Base-by-base conservation (phyloP, 768 basidiomycete genomes). In the Kondoa malvinella region DNA sequence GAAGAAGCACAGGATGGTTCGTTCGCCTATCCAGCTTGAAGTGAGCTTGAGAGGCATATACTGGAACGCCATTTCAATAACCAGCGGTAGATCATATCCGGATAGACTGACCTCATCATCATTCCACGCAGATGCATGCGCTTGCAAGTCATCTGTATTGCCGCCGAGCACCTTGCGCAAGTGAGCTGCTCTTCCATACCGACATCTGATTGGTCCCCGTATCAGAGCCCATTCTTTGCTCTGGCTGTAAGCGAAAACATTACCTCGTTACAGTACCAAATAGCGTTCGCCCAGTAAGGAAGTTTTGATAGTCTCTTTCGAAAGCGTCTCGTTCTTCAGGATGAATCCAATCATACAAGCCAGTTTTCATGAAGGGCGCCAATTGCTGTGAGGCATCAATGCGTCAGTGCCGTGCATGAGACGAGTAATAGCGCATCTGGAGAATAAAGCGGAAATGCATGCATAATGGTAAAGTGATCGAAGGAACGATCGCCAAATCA, bases 221-320 rank as follows among this genome's bases (percentile, higher is more conserved):
- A 14, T 4, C 58, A 25, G 27, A 32, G 14, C 2, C 25, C 27
- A 0, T 12, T 21, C 26, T 25, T 1, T 33, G 0, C 31, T 26
- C n/a, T 1, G 12, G 64, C 2, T 32, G 50, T 1, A 26, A 56
- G 26, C 12, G 17, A 8, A 33, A 59, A n/a, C n/a, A 70, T 56
- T 64, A 73, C 74, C 73, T 66, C 1, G 74, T 73, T 21, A 75
- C 72, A 50, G 71, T 73, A 4, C 74, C 74, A 33, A 73, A 75
- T 12, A 75, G 70, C 56, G 71, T 69, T 0, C 56, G 59, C 2
- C 62, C 60, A n/a, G 68, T 64, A 4, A 71, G 60, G 50, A 73
- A 72, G 0, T 62, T 67, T 8, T 66, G 65, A 30, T 62, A 56
- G 50, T 73, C 69, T 32, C 62, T 66, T 17, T 60, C 57, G 16